Percentiles rank a stretch among this genome's conserved stretches.
Conservation (phyloP, 2,329 filamentous ascomycete genomes). For the Aureobasidium sp. region DNA sequence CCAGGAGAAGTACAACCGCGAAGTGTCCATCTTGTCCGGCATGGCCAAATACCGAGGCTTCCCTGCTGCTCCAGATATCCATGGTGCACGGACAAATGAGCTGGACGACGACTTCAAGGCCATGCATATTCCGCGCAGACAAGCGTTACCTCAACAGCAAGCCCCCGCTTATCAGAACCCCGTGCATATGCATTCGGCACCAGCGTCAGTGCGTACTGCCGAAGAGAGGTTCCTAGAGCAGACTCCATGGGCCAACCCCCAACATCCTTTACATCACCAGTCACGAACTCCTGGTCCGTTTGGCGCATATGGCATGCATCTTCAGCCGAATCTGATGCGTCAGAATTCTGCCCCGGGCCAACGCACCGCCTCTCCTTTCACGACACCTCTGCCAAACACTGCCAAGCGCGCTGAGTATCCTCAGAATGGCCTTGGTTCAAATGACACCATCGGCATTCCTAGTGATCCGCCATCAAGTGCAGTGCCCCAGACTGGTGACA, state of each 20-base stretch:
- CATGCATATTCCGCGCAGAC: conserved; percentile 44
- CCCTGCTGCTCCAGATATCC: conserved; percentile 83
- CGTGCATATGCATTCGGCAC: conserved; percentile 11
- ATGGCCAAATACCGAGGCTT: conserved; percentile 95
- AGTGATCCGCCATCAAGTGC: conserved; percentile 30
- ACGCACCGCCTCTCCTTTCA: conserved; percentile 23
- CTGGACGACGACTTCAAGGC: conserved; percentile 80
- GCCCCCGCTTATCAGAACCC: conserved; percentile 1
- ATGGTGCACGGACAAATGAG: conserved; percentile 62
- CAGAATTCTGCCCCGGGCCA: conserved; percentile 16
- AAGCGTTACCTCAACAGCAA: conserved; percentile 22
- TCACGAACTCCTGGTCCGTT: conserved; percentile 19
- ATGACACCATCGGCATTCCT: conserved; percentile 21
- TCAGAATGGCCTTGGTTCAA: conserved; percentile 18
- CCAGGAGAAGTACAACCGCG: conserved; percentile 86
- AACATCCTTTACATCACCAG: conserved; percentile 32
- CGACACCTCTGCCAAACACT: conserved; percentile 25
- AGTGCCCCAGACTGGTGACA: conserved; percentile 25
- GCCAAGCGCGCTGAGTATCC: conserved; percentile 20
- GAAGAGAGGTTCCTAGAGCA: conserved; percentile 78
- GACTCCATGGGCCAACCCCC: conserved; percentile 87
- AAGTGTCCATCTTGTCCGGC: conserved; percentile 84
- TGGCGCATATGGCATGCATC: conserved; percentile 14
- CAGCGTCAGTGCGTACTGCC: conserved; percentile 27
- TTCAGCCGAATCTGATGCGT: conserved; percentile 17